phyloP scores from a whole-genome alignment of 176 grass and related monocot genomes.

The Phyllostachys edulis region DNA sequence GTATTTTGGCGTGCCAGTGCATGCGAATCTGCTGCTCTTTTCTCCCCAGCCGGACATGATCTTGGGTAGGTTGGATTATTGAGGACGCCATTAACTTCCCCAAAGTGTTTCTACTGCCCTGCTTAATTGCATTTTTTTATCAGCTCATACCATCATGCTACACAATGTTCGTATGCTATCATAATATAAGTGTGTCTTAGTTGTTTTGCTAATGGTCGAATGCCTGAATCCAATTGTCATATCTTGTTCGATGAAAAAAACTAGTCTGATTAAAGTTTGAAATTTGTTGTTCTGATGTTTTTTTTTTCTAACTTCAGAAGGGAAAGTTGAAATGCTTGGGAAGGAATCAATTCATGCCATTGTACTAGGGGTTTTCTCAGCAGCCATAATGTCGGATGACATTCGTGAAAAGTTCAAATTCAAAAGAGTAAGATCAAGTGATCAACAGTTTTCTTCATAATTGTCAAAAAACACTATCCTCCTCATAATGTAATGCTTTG shows the following conservation, averaged over 20 bases:
- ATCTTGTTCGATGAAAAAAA: neutral
- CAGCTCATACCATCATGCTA: neutral
- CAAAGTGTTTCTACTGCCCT: neutral
- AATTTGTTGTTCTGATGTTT: slow-evolving; percentile 36
- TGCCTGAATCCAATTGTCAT: neutral
- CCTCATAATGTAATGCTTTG: slow-evolving; percentile 8
- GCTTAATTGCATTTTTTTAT: neutral
- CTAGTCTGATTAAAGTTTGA: neutral
- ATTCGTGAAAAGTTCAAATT: slow-evolving; percentile 76
- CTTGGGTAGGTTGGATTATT: slow-evolving; percentile 48
- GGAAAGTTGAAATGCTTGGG: slow-evolving; percentile 77
- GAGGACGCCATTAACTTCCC: neutral
- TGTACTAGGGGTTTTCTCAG: slow-evolving; percentile 79
- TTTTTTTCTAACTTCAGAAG: slow-evolving; percentile 55
- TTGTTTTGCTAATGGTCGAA: neutral
- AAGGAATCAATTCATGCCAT: slow-evolving; percentile 87
- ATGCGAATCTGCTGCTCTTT: slow-evolving; percentile 64
- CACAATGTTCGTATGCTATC: neutral
- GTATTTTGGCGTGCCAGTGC: slow-evolving; percentile 53
- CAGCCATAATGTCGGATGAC: slow-evolving; percentile 72
- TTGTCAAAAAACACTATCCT: neutral
- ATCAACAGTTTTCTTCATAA: slow-evolving; percentile 8
- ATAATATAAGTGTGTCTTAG: neutral
- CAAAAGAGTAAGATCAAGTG: slow-evolving; percentile 49
- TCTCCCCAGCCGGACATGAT: slow-evolving; percentile 76